Evolutionary conservation across 805 yeast genomes (phyloP), one percentile per base, ranked within the genome.

Genomic region (Cyberlindnera samutprakarnensis): DNA sequence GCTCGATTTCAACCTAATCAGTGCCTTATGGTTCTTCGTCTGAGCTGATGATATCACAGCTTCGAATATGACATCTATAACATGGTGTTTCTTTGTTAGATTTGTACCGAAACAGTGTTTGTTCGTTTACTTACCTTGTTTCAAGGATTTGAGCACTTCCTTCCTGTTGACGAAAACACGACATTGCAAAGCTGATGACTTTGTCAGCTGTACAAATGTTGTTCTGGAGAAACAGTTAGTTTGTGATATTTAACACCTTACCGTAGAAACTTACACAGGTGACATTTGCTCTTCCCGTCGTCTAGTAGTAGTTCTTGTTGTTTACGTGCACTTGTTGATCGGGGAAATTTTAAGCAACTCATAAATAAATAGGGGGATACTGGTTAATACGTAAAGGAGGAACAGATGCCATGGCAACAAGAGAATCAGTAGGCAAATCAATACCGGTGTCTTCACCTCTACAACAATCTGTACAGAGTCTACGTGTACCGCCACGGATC

Each of bases 11-110:
- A 44, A 29, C 2, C 46, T 22, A 2, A 47, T 43, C 8, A 47
- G 14, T 1, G 48, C 46, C 16, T 36, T 30, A 17, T 45, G 49
- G 22, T 28, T 35, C 15, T 31, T 35, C 3, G 49, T 45, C 7
- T 39, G 35, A 2, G 40, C 37, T 4, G 48, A 38, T 3, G 46
- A 35, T 4, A 47, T 40, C 2, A 43, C 50, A 10, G 47, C 40
- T 30, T 46, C 45, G 27, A 44, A 44, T 8, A 41, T 8, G 4
- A 33, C 27, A 15, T 34, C 38, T 34, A 14, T n/a, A 18, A 6
- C 7, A 8, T 25, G 35, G 25, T 24, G 28, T n/a, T n/a, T n/a
- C n/a, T n/a, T n/a, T n/a, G n/a, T n/a, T n/a, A n/a, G n/a, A n/a
- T n/a, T n/a, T n/a, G n/a, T n/a, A n/a, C n/a, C n/a, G n/a, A n/a